Conservation (phyloP, 495 filamentous ascomycete genomes). For the Hypoxylon cercidicola region DNA sequence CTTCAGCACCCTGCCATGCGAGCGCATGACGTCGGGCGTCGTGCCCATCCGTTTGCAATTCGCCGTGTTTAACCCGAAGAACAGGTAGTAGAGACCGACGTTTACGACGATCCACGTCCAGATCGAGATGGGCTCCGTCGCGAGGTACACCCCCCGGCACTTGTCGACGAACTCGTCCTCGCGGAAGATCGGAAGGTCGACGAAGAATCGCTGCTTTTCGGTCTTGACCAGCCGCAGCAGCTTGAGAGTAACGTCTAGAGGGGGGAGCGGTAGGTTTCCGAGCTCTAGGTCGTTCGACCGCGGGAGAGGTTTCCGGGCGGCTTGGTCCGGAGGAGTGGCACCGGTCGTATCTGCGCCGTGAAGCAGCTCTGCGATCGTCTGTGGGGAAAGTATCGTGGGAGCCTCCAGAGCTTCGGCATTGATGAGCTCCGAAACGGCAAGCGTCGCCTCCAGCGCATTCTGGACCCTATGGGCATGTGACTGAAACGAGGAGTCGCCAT, state of each 20-base stretch:
- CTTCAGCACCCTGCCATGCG: conserved; percentile 17
- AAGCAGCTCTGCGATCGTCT: conserved; percentile 13
- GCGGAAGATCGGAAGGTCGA: conserved; percentile 47
- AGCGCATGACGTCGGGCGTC: conserved; percentile 26
- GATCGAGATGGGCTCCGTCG: conserved; percentile 65
- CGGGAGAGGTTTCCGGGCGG: not conserved
- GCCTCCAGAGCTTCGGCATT: conserved; percentile 9
- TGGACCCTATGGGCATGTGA: conserved; percentile 37
- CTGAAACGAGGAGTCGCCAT: conserved; percentile 38
- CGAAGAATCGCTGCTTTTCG: conserved; percentile 38
- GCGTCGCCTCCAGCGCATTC: conserved; percentile 27
- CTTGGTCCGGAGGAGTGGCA: not conserved
- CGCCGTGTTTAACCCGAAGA: conserved; percentile 48
- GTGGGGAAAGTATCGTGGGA: conserved; percentile 3
- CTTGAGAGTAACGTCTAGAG: conserved; percentile 34
- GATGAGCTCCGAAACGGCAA: conserved; percentile 21
- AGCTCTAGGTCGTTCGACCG: conserved; percentile 11
- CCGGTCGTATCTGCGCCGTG: conserved; percentile 4
- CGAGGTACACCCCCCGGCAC: conserved; percentile 68
- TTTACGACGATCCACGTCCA: conserved; percentile 67
- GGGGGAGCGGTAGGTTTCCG: conserved; percentile 33
- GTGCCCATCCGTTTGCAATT: conserved; percentile 23
- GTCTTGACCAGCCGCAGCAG: conserved; percentile 33
- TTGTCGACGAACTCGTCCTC: conserved; percentile 64
- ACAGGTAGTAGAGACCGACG: conserved; percentile 64